These are phyloP conservation scores for Darksidea phi DNA, from an alignment of 495 filamentous ascomycete species.

Conservation along the genomic window DNA sequence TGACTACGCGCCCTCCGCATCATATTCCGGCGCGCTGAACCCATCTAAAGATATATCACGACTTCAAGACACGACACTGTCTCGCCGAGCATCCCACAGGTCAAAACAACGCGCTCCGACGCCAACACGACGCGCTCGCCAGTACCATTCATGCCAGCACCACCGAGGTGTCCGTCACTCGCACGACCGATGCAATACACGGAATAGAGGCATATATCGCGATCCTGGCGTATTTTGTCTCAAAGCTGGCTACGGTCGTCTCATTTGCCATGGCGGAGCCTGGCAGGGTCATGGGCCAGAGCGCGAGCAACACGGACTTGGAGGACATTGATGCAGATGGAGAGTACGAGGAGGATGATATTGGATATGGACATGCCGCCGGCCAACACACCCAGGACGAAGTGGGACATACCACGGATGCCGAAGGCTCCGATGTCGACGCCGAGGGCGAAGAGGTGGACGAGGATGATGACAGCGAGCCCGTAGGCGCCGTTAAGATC, in stretches of 20 bases:
- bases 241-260: slow-evolving; percentile 40
- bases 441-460: slow-evolving; percentile 45
- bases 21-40: background rate
- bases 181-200: slow-evolving; percentile 21
- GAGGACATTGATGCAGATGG: slow-evolving; percentile 54
- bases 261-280: slow-evolving; percentile 44
- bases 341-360: slow-evolving; percentile 41
- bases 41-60: background rate
- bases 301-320: slow-evolving; percentile 19
- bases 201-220: background rate
- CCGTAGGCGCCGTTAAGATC: slow-evolving; percentile 74
- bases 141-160: slow-evolving; percentile 29
- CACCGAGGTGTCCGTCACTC: slow-evolving; percentile 10
- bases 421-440: slow-evolving; percentile 42
- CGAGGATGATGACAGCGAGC: slow-evolving; percentile 54
- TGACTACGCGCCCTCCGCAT: slow-evolving; percentile 23
- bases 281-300: slow-evolving; percentile 34
- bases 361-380: slow-evolving; percentile 33
- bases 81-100: background rate
- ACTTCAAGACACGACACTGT: slow-evolving; percentile 2
- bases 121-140: slow-evolving; percentile 14
- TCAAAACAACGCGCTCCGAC: slow-evolving; percentile 22
- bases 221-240: slow-evolving; percentile 38
- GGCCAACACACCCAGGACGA: slow-evolving; percentile 38
- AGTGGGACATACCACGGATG: slow-evolving; percentile 25